A percentile compares a stretch with the other conserved stretches of the same genome.
These are phyloP conservation scores for Parastagonospora nodorum DNA, from an alignment of 2,329 filamentous ascomycete species.

Conservation along the genomic window DNA sequence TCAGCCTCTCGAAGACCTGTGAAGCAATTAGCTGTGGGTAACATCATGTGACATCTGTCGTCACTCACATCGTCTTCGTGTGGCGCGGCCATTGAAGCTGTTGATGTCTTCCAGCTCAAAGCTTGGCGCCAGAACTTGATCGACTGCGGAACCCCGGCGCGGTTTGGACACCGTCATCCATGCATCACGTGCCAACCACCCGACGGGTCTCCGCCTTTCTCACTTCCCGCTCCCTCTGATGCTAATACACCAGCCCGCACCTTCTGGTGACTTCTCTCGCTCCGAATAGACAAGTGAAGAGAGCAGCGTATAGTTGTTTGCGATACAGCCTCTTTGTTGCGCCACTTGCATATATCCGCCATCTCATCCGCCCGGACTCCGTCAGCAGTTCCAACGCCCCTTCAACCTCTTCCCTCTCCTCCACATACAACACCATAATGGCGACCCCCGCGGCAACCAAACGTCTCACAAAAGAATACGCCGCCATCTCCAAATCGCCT, in stretches of 20 bases:
- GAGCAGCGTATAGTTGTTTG: background rate
- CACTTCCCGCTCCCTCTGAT: background rate
- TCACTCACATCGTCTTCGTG: conserved; percentile 53
- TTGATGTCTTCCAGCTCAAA: conserved; percentile 30
- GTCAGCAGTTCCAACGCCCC: conserved; percentile 3
- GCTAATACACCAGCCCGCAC: background rate
- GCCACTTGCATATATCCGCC: background rate
- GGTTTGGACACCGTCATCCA: conserved; percentile 1
- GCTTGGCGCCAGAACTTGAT: conserved; percentile 28
- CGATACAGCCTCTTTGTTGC: background rate
- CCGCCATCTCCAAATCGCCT: conserved; percentile 72
- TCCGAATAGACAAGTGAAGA: too few species aligned
- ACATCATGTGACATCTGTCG: too few species aligned
- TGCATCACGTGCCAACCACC: conserved; percentile 21
- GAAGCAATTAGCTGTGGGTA: conserved; percentile 15
- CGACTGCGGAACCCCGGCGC: background rate
- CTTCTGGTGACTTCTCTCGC: too few species aligned
- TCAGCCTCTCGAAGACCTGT: conserved; percentile 65
- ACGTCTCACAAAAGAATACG: conserved; percentile 66
- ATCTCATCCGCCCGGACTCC: background rate
- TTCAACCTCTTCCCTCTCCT: conserved; percentile 1
- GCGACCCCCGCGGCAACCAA: conserved; percentile 49
- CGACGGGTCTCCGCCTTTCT: background rate
- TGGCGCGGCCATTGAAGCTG: conserved; percentile 49
- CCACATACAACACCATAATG: conserved; percentile 32